Evolutionary conservation across 768 basidiomycete genomes (phyloP), one percentile per base, ranked within the genome.

Genomic region (Coprinellus micaceus): DNA sequence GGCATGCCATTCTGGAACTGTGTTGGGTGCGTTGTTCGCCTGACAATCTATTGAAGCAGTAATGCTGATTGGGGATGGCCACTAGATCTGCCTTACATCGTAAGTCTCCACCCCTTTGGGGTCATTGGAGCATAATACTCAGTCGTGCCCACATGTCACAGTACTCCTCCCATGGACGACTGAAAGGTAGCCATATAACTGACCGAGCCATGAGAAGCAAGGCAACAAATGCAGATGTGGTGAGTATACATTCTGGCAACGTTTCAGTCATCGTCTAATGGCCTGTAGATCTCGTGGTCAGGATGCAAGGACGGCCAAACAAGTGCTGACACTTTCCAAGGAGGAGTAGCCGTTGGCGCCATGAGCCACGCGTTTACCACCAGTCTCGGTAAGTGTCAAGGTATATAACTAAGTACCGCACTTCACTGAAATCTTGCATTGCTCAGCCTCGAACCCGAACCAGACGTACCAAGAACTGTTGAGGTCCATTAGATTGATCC

Each of bases 301-400:
- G 87, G 82, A 21, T 89, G 88, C 63, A 76, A 81, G 52, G 89
- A 91, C 66, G 77, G 77, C 30, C 82, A 89, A 67, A 89, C 81
- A 0, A 90, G 88, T 64, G 84, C 86, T 0, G 89, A 90, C 64
- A 87, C 87, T 1, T 80, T 81, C 50, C 73, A 79, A 25, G 77
- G 75, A 22, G 86, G 85, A 21, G 73, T 81, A 3, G 85, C 88
- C 0, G 84, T 87, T 6, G 89, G 89, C 2, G 89, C 89, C 2
- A 91, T 91, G 85, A 89, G 87, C 67, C 78, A 86, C 69, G 88
- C 89, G 64, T 48, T 86, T 72, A 43, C 86, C 46, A 71, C 67
- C 2, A 69, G 82, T 0, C 61, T 89, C 53, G 75, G 78, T 79
- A 57, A 19, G 41, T 37, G 53, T 21, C 4, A 47, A 61, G 30